Conservation (phyloP, 345 rosid genomes). For the Citrus sinensis region DVS_A1.0 CM039164.1:23122001-23122500, state of each 20-base stretch:
- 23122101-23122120: background rate
- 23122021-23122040: no score
- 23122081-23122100: background rate
- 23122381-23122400: slow-evolving; percentile 74
- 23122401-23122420: slow-evolving; percentile 80
- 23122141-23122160: background rate
- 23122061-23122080: background rate
- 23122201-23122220: background rate
- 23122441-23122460: slow-evolving; percentile 4
- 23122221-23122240: background rate
- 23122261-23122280: background rate
- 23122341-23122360: slow-evolving; percentile 78
- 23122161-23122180: background rate
- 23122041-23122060: no score
- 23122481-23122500: background rate
- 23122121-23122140: background rate
- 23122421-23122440: slow-evolving; percentile 15
- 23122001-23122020: background rate
- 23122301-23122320: background rate
- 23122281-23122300: background rate
- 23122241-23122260: background rate
- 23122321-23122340: slow-evolving; percentile 23
- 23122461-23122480: background rate
- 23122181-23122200: background rate
- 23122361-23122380: slow-evolving; percentile 83